Conservation (phyloP, 2,329 filamentous ascomycete species). For the Monosporascus sp. region DNA sequence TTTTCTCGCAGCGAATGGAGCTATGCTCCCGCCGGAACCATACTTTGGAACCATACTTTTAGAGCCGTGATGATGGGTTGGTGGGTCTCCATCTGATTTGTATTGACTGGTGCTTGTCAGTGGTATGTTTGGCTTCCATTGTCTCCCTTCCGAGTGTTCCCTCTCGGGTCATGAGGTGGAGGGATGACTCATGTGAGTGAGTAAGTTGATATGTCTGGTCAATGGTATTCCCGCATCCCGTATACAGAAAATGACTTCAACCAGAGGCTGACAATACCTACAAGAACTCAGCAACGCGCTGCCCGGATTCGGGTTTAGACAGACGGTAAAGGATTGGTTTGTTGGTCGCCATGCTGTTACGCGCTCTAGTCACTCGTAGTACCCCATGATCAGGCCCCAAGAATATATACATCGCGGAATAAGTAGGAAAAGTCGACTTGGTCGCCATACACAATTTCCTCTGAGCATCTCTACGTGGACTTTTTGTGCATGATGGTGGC, state of each 20-base stretch:
- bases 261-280: no score
- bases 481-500: conserved; percentile 23
- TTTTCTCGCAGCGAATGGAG: conserved; percentile 60
- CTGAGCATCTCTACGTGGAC: conserved; percentile 7
- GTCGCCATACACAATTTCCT: neutral
- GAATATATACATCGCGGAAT: neutral
- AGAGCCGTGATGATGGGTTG: conserved; percentile 61
- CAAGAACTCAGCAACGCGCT: no score
- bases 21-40: conserved; percentile 64
- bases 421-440: neutral
- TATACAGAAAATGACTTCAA: no score
- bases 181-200: conserved; percentile 60
- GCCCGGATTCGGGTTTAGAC: no score
- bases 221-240: neutral
- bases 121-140: conserved; percentile 57
- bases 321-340: no score
- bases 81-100: conserved; percentile 55
- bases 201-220: conserved; percentile 64
- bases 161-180: conserved; percentile 49
- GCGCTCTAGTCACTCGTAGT: no score
- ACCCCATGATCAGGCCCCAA: no score
- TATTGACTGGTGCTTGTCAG: conserved; percentile 20
- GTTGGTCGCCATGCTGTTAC: no score
- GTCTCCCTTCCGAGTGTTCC: conserved; percentile 40
- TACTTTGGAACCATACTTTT: conserved; percentile 35